Evolutionary conservation across 164 flowering plant genomes (phyloP), one percentile per base, ranked within the genome.

Genomic region (Stephania yunnanensis): DNA sequence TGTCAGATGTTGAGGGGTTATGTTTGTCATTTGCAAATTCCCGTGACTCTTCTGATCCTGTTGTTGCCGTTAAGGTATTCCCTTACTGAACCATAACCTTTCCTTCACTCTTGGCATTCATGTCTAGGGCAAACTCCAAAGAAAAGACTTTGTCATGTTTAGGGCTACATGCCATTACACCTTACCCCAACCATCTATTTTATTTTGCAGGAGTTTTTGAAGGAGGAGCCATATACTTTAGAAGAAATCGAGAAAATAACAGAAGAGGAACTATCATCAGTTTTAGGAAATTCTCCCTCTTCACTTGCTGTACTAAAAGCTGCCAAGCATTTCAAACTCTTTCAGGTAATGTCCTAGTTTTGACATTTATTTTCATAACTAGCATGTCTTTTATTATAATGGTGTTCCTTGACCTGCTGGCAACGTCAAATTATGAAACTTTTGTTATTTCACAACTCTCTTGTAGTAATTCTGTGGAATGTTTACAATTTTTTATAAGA

Each of bases 1-100:
- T 96, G 58, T 96, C 97, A 25, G 98, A 94, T 83, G 97, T 92
- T 71, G 99, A 96, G 81, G 93, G 92, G 44, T 73, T 92, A 69
- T 96, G 98, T 80, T 81, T 90, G 61, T 78, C 92, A 45, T 96
- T 89, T 88, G 97, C 97, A 10, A 71, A 82, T 22, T 77, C 45
- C 69, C 89, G 71, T 80, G 89, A 86, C 72, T 92, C 97, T 77
- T 84, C 92, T 71, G 94, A 94, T 84, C 97, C 95, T 77, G 84
- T 86, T 22, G 72, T 90, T 73, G 97, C 97, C 53, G 98, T 96
- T 68, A 92, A 93, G 96, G 99, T 91, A 82, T 68, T 8, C 30
- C 22, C 5, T 9, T 36, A 2, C 15, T 1, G 9, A 10, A 20
- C 30, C 3, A 10, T 1, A 50, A 50, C 15, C 53, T 50, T 50